Evolutionary conservation across 1,139 yeast genomes (phyloP), one percentile per base, ranked within the genome.

Genomic region (Groenewaldozyma sp.): DNA sequence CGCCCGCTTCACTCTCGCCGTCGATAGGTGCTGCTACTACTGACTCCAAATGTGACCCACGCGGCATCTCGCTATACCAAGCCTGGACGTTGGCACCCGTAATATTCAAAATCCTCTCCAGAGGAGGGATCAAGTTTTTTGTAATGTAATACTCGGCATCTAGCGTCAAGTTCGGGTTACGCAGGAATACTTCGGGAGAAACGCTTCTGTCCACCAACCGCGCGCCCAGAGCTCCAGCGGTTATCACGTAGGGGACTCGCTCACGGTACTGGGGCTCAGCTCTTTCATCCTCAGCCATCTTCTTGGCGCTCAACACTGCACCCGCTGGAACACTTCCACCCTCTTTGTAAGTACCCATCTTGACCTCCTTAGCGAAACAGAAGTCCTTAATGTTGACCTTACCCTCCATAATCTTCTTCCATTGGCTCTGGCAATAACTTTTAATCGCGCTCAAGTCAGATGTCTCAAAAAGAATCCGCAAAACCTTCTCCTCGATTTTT

Each of bases 341-440:
- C 9, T 21, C 33, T 51, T 82, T 82, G 57, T 91, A 91, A 0
- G 79, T 70, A 0, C 98, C 98, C 41, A 84, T 64, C 43, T 82
- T 70, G 2, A 91, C 97, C 51, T 83, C 95, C 54, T 83, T 83
- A 1, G 95, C 91, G 65, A 91, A 91, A 53, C 95, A 82, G 54
- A 87, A 87, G 55, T 91, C 96, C 45, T 78, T 78, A 3, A 86
- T 65, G 0, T 82, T 69, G 1, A 84, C 75, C 28, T 73, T 72
- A 36, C 80, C 82, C 10, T 59, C 53, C 41, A 76, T 61, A 2
- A 91, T 74, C 51, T 82, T 81, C 28, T 59, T 52, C 63, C 91
- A 88, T 50, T 86, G 84, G 1, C 61, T 63, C 26, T 73, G 63
- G 1, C 84, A 73, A 52, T 77, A 88, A 2, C 55, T 46, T 53